phyloP scores from a whole-genome alignment of 306 rosid species.

The Betula pendula region DNA sequence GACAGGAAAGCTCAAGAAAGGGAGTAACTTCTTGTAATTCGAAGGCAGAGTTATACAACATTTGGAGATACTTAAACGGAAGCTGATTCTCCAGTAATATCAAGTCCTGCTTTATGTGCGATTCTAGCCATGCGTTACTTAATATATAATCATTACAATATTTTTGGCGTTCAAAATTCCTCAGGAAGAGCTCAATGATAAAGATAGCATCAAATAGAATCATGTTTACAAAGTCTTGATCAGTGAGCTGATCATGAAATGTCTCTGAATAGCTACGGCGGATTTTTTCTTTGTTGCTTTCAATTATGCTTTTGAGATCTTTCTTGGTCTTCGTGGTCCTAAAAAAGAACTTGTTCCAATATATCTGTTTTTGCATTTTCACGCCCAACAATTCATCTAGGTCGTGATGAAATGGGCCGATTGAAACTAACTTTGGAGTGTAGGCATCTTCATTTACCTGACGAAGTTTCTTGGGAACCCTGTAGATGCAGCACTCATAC shows the following conservation, averaged over 20 bases:
- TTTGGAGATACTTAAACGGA: constrained; percentile 19
- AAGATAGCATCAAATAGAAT: constrained; percentile 27
- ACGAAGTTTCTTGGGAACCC: constrained; percentile 27
- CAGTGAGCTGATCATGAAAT: background rate
- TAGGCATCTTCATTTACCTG: constrained; percentile 18
- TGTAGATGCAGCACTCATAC: constrained; percentile 23
- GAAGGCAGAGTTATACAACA: background rate
- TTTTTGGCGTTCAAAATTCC: background rate
- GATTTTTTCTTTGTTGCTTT: background rate
- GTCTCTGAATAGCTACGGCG: background rate
- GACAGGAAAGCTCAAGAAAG: background rate
- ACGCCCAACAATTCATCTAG: background rate
- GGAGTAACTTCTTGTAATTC: background rate
- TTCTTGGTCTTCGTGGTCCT: background rate
- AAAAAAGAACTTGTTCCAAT: background rate
- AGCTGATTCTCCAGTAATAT: constrained; percentile 38
- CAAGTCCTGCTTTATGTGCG: constrained; percentile 21
- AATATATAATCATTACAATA: background rate
- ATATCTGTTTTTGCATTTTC: background rate
- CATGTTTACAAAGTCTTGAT: background rate
- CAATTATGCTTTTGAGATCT: background rate
- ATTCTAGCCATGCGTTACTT: background rate
- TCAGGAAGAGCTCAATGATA: constrained; percentile 28
- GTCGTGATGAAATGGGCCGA: constrained; percentile 26
- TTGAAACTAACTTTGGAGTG: constrained; percentile 28